Percentiles rank a stretch among this genome's conserved stretches.
phyloP scores from a whole-genome alignment of 768 basidiomycete genomes.

The Tylopilus sp. region DNA sequence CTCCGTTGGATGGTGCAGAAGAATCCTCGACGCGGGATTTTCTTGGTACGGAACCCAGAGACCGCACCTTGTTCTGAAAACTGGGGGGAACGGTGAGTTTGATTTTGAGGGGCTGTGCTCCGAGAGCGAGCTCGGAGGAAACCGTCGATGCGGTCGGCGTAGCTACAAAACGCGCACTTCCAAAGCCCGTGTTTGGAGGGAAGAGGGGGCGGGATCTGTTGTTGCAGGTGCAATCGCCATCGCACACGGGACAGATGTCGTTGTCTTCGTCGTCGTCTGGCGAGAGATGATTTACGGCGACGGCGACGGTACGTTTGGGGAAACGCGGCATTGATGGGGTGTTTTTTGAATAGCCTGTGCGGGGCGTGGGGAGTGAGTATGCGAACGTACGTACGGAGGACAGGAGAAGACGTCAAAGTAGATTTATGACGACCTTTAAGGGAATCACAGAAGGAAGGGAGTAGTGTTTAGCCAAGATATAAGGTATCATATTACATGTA shows the following conservation, averaged over 20 bases:
- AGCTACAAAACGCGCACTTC: slow-evolving; percentile 37
- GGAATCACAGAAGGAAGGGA: slow-evolving; percentile 22
- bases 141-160: slow-evolving; percentile 37
- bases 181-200: slow-evolving; percentile 29
- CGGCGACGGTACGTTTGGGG: slow-evolving; percentile 65
- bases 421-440: slow-evolving; percentile 25
- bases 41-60: slow-evolving; percentile 24
- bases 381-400: slow-evolving; percentile 22
- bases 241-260: slow-evolving; percentile 89
- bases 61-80: slow-evolving; percentile 45
- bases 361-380: slow-evolving; percentile 16
- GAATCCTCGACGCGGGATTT: slow-evolving; percentile 25
- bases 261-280: slow-evolving; percentile 71
- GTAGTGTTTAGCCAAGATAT: slow-evolving; percentile 6
- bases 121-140: slow-evolving; percentile 30
- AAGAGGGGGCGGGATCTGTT: slow-evolving; percentile 39
- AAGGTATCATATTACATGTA: slow-evolving; percentile 37
- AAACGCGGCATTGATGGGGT: slow-evolving; percentile 65
- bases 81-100: slow-evolving; percentile 63
- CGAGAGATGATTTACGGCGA: slow-evolving; percentile 34
- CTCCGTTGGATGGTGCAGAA: slow-evolving; percentile 39
- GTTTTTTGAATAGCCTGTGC: slow-evolving; percentile 43
- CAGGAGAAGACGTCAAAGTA: slow-evolving; percentile 22
- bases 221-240: slow-evolving; percentile 80
- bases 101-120: slow-evolving; percentile 55